phyloP scores from a whole-genome alignment of 352 stramenopile genomes.

The Pythium graminicola region DNA sequence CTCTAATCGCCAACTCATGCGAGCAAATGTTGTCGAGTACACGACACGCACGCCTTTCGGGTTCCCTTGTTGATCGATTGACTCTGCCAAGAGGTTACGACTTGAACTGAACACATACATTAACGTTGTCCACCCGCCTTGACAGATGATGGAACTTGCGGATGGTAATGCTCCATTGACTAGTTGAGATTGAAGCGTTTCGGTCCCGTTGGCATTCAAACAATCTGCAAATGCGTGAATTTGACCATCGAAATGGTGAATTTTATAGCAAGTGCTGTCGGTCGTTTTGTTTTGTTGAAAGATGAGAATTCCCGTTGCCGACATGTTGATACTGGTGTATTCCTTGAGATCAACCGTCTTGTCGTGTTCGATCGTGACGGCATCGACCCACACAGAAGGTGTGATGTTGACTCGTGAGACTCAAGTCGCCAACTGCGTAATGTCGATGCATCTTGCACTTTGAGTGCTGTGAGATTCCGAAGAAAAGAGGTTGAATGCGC shows the following conservation, averaged over 20 bases:
- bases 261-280: neutral
- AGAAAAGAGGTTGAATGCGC: neutral
- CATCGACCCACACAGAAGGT: neutral
- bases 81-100: no score
- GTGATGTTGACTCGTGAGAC: neutral
- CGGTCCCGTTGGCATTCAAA: constrained; percentile 1
- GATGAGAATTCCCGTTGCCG: no score
- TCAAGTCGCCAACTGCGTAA: neutral
- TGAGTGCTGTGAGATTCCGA: neutral
- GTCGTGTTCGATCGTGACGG: neutral
- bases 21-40: constrained; percentile 17
- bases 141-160: no score
- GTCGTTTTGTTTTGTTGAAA: no score
- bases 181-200: constrained; percentile 1
- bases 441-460: neutral
- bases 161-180: constrained; percentile 5
- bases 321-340: neutral
- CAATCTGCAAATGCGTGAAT: constrained; percentile 10
- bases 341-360: no score
- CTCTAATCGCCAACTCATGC: constrained; percentile 12
- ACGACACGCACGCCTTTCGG: constrained; percentile 16
- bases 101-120: no score
- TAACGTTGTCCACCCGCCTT: no score
- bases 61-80: no score
- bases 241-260: neutral